Percentiles rank a stretch among this genome's conserved stretches.
These are phyloP conservation scores for Bretziella fagacearum DNA, from an alignment of 2,329 filamentous ascomycete genomes.

Conservation along the genomic window DNA sequence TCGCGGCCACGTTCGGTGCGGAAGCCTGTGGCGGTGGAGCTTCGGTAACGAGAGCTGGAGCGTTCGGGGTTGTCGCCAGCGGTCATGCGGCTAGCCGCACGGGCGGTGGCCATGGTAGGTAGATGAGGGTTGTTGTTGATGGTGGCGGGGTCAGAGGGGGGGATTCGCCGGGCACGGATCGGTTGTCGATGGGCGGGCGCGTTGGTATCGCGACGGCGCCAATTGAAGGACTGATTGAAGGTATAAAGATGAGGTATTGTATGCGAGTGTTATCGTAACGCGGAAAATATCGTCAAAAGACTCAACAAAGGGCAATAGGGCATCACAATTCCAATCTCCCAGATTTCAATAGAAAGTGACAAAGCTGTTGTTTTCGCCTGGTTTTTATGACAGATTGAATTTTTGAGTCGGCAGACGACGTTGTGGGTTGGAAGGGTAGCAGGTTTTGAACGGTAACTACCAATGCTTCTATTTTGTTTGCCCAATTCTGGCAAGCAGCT, in stretches of 20 bases:
- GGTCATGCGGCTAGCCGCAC: conserved; percentile 14
- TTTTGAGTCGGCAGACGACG: too few relatives aligned
- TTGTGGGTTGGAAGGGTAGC: too few relatives aligned
- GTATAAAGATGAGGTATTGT: too few relatives aligned
- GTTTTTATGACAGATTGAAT: too few relatives aligned
- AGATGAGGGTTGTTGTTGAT: not conserved
- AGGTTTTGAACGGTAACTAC: too few relatives aligned
- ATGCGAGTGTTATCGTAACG: not conserved
- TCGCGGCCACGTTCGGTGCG: conserved; percentile 25
- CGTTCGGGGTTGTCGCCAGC: conserved; percentile 9
- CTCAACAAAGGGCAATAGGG: not conserved
- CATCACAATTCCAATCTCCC: too few relatives aligned
- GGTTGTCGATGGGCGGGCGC: too few relatives aligned
- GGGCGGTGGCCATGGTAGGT: conserved; percentile 14
- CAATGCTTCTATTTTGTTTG: not conserved
- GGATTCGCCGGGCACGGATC: too few relatives aligned
- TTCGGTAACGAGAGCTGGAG: conserved; percentile 12
- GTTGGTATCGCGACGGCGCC: too few relatives aligned
- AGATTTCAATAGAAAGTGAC: too few relatives aligned
- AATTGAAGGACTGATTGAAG: too few relatives aligned
- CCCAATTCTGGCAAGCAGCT: not conserved
- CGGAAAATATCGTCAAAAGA: not conserved
- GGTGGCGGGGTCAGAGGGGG: not conserved
- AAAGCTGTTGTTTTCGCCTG: too few relatives aligned
- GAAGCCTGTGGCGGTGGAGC: conserved; percentile 9